Conservation (phyloP, 192 early-diverging fungal genomes). For the Coemansia reversa region DNA sequence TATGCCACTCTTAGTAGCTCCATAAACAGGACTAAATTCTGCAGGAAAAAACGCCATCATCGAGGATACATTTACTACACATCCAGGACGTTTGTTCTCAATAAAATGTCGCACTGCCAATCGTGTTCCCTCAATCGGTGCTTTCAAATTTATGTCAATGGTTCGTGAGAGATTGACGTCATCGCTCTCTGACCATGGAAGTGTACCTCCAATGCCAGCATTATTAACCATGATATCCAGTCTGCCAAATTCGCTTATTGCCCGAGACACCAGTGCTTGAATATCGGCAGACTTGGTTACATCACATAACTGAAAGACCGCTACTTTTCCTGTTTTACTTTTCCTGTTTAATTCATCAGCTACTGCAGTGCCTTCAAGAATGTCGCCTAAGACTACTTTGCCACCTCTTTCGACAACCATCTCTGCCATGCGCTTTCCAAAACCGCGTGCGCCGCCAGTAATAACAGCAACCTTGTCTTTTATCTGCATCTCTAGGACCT, state of each 20-base stretch:
- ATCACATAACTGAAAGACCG: slow-evolving; percentile 57
- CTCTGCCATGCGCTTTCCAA: slow-evolving; percentile 64
- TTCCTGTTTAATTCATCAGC: slow-evolving; percentile 42
- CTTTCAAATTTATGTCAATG: slow-evolving; percentile 73
- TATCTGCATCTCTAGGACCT: slow-evolving; percentile 25
- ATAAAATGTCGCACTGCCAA: slow-evolving; percentile 63
- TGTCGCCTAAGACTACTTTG: slow-evolving; percentile 64
- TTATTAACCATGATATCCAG: slow-evolving; percentile 67
- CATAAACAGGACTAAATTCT: slow-evolving; percentile 67
- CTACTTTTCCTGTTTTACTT: slow-evolving; percentile 8
- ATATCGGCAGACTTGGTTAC: slow-evolving; percentile 46
- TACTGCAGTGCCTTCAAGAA: slow-evolving; percentile 46
- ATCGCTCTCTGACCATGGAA: slow-evolving; percentile 49
- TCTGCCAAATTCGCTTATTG: slow-evolving; percentile 56
- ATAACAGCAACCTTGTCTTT: slow-evolving; percentile 66
- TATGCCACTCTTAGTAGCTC: slow-evolving; percentile 74
- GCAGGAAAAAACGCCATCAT: slow-evolving; percentile 65
- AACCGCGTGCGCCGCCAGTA: slow-evolving; percentile 68
- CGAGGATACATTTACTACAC: slow-evolving; percentile 76
- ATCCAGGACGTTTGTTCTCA: slow-evolving; percentile 55
- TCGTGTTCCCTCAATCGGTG: slow-evolving; percentile 74
- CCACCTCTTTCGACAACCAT: slow-evolving; percentile 60
- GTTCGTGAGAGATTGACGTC: slow-evolving; percentile 55
- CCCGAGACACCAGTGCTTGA: slow-evolving; percentile 35
- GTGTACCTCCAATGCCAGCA: slow-evolving; percentile 57